Base-by-base conservation (phyloP, 208 protist genomes). In the Trypanosoma melophagium region DNA sequence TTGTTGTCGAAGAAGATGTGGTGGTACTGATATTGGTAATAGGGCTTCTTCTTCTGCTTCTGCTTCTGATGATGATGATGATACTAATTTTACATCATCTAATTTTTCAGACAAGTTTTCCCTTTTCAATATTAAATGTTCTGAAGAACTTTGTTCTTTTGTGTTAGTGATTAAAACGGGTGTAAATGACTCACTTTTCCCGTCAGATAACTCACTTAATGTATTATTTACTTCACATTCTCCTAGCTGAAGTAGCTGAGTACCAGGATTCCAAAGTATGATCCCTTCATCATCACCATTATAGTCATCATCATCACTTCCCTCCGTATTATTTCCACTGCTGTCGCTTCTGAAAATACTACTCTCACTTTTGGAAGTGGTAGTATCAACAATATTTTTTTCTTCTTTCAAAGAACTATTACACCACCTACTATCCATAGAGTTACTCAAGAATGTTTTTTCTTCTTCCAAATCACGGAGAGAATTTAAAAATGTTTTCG, bases 221-320 rank as follows among this genome's bases (percentile, higher is more conserved):
- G 38, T 1, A n/a, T 40, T n/a, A 3, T 22, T 62, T 21, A n/a
- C 21, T 35, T 53, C 35, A 28, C 9, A 7, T 24, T 25, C 22
- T 7, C 10, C 17, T 24, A 19, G 8, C 13, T 40, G 4, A 28
- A 64, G 7, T 12, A 78, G 50, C 49, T 79, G 79, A 7, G 74
- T 80, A 19, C 74, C 69, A n/a, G 79, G 79, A 59, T 74, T 72
- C 79, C 79, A 84, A 49, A 84, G 40, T 28, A 5, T 53, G 41
- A 16, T 45, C 49, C 7, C 51, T 41, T 24, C 50, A 17, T 60
- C 63, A 49, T 19, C 31, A 21, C 35, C 25, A 14, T 44, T 22
- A 24, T 53, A 19, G 22, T 59, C 59, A 38, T 16, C 62, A 42
- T 65, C 63, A n/a, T 47, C 5, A 35, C 5, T 35, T 35, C 5